Percentiles rank a stretch among this genome's conserved stretches.
phyloP scores from a whole-genome alignment of 2,329 filamentous ascomycete genomes.

The Ciborinia camelliae region DNA sequence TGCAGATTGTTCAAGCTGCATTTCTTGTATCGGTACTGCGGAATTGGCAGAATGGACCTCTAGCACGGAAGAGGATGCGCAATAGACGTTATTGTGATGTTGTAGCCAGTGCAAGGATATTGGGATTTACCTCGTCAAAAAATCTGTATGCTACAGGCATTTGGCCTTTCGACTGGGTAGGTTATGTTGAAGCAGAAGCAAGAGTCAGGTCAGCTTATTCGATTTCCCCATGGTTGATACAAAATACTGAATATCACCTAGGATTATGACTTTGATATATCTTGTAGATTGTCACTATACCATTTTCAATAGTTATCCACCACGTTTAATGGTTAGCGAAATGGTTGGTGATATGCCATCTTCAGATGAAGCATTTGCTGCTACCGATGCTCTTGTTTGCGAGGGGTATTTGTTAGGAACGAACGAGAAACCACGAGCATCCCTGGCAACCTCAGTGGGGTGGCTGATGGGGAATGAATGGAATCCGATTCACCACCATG shows the following conservation, averaged over 20 bases:
- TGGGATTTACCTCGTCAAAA: background rate
- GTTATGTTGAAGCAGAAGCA: slow-evolving; percentile 7
- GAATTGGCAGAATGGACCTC: slow-evolving; percentile 11
- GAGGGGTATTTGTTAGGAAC: slow-evolving; percentile 3
- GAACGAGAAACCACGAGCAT: background rate
- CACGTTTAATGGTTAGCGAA: background rate
- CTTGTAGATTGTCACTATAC: slow-evolving; percentile 1
- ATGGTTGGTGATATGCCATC: slow-evolving; percentile 12
- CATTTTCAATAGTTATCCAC: background rate
- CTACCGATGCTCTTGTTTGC: slow-evolving; percentile 3
- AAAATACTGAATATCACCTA: background rate
- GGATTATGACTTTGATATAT: slow-evolving; percentile 2
- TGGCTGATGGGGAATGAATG: slow-evolving; percentile 6
- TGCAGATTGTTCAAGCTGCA: slow-evolving; percentile 12
- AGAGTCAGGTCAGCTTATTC: slow-evolving; percentile 1
- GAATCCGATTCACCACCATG: background rate
- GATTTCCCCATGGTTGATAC: background rate
- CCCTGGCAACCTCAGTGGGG: background rate
- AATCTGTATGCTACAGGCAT: slow-evolving; percentile 2
- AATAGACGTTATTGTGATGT: slow-evolving; percentile 10
- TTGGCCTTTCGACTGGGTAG: background rate
- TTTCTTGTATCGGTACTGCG: slow-evolving; percentile 10
- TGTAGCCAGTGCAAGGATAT: background rate
- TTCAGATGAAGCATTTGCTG: slow-evolving; percentile 10
- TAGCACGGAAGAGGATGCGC: slow-evolving; percentile 3